Conservation (phyloP, 1,139 yeast species). For the Lodderomyces elongisporus region DNA sequence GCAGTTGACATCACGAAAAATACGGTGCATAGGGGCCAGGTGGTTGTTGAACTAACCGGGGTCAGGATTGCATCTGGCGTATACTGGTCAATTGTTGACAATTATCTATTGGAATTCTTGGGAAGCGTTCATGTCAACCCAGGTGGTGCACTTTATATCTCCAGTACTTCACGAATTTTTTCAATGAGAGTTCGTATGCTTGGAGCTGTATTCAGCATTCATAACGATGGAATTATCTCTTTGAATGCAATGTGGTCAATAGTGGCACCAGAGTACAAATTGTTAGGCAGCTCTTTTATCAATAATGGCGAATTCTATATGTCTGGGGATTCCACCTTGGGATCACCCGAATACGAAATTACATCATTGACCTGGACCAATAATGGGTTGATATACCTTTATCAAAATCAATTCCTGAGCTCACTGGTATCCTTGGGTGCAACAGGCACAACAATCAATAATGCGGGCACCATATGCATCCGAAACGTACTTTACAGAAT, state of each 20-base stretch:
- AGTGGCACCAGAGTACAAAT: slow-evolving; percentile 17
- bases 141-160: slow-evolving; percentile 22
- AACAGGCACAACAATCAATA: slow-evolving; percentile 13
- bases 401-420: slow-evolving; percentile 16
- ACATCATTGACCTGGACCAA: slow-evolving; percentile 21
- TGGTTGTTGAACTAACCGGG: slow-evolving; percentile 1
- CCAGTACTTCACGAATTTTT: slow-evolving; percentile 12
- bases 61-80: slow-evolving; percentile 22
- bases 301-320: slow-evolving; percentile 28
- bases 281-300: slow-evolving; percentile 18
- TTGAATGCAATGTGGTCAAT: slow-evolving; percentile 19
- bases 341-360: slow-evolving; percentile 16
- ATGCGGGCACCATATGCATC: slow-evolving; percentile 25
- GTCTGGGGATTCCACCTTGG: slow-evolving; percentile 19
- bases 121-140: slow-evolving; percentile 18
- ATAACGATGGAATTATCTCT: slow-evolving; percentile 22
- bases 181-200: slow-evolving; percentile 13
- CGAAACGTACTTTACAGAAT: slow-evolving; percentile 21
- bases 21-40: slow-evolving; percentile 1
- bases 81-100: slow-evolving; percentile 29
- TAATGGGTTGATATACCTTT: slow-evolving; percentile 22
- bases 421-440: slow-evolving; percentile 21
- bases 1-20: slow-evolving; percentile 1
- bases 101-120: slow-evolving; percentile 18
- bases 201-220: slow-evolving; percentile 11